These are phyloP conservation scores for Candida sp. DNA, from an alignment of 1,139 yeast genomes.

Conservation along the genomic window DNA sequence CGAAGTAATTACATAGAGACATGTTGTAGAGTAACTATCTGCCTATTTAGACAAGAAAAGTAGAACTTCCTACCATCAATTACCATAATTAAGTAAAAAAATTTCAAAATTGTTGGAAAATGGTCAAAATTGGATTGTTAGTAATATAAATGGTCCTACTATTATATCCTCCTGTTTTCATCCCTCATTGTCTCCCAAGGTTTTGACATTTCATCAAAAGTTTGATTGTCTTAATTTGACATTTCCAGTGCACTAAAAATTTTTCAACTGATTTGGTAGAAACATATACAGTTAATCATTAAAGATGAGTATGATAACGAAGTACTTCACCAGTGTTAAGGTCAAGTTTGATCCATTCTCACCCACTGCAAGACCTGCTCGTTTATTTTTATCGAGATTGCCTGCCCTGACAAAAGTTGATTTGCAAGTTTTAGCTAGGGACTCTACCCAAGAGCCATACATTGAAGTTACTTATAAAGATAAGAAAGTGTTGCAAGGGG, in stretches of 20 bases:
- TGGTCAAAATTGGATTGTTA: too few relatives aligned
- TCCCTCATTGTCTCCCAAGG: too few relatives aligned
- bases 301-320: slow-evolving; percentile 62
- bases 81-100: too few relatives aligned
- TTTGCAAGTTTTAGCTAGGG: slow-evolving; percentile 48
- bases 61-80: too few relatives aligned
- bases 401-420: slow-evolving; percentile 67
- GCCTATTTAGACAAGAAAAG: too few relatives aligned
- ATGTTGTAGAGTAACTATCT: too few relatives aligned
- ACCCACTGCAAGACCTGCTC: slow-evolving; percentile 73
- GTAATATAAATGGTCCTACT: too few relatives aligned
- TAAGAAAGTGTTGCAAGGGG: slow-evolving; percentile 64
- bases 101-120: too few relatives aligned
- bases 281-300: not conserved
- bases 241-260: not conserved
- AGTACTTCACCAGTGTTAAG: slow-evolving; percentile 73
- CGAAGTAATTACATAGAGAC: too few relatives aligned
- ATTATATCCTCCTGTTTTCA: too few relatives aligned
- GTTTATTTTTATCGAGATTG: slow-evolving; percentile 74
- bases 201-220: too few relatives aligned
- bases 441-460: slow-evolving; percentile 48
- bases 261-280: not conserved
- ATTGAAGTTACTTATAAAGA: slow-evolving; percentile 82
- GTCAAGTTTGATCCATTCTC: slow-evolving; percentile 80
- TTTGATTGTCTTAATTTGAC: too few relatives aligned